phyloP scores from a whole-genome alignment of 2,329 filamentous ascomycete species.

The Alternaria metachromatica region DNA sequence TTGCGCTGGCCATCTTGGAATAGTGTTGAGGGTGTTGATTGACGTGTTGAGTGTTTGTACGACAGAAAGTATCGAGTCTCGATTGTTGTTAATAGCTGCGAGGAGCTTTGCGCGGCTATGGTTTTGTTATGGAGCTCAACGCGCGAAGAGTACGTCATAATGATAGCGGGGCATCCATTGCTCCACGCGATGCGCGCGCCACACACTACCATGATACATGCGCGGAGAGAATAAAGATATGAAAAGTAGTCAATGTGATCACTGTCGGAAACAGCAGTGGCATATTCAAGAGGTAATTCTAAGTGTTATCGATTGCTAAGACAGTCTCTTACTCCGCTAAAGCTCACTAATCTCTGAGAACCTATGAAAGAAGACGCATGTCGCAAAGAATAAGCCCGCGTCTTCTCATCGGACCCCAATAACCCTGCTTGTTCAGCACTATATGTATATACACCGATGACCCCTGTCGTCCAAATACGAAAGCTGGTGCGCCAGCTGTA shows the following conservation, averaged over 20 bases:
- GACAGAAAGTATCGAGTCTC: neutral
- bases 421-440: slow-evolving; percentile 17
- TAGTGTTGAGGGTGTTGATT: neutral
- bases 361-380: neutral
- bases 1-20: slow-evolving; percentile 56
- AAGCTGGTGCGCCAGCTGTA: neutral
- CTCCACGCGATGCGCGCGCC: slow-evolving; percentile 27
- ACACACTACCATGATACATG: slow-evolving; percentile 10
- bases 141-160: slow-evolving; percentile 23
- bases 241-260: neutral
- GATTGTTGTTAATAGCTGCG: slow-evolving; percentile 7
- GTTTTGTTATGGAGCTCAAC: slow-evolving; percentile 19
- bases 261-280: neutral
- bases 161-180: slow-evolving; percentile 24
- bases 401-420: neutral
- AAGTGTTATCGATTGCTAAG: slow-evolving; percentile 13
- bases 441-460: slow-evolving; percentile 22
- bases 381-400: slow-evolving; percentile 1
- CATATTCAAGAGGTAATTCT: neutral
- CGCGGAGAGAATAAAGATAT: neutral
- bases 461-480: neutral
- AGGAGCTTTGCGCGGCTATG: slow-evolving; percentile 9
- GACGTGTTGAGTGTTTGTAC: neutral
- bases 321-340: slow-evolving; percentile 13
- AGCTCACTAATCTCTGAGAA: slow-evolving; percentile 1